Evolutionary conservation across 2,329 filamentous ascomycete species (phyloP), one percentile per base, ranked within the genome.

Genomic region (Ceratocystis papillata): DNA sequence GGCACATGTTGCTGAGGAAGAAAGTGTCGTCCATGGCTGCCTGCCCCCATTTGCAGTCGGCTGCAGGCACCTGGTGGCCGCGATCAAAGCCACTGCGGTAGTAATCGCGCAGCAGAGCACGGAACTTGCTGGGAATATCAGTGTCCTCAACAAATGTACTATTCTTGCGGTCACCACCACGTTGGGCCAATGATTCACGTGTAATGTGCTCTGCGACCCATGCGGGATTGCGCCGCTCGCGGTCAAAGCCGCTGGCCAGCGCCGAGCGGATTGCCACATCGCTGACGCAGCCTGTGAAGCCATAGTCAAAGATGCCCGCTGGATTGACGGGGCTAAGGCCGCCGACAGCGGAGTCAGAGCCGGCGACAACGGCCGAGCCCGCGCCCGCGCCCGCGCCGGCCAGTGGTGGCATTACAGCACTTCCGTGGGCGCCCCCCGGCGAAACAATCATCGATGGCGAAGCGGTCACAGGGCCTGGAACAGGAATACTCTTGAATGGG

Each of bases 151-250:
- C 76, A 75, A 99, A 99, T 69, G 78, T 77, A 74, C 86, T 91
- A 81, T 93, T 80, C 75, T 90, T 89, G 73, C 94, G 87, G 78
- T 97, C 92, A 70, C 84, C 94, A 68, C 87, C 85, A 69, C 85
- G 85, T 63, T 80, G 75, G 2, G 87, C 81, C 15, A 99, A 83
- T 0, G 93, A 97, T 45, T 85, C 83, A 1, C 91, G 86, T 0
- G 94, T 99, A 76, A 99, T 96, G 80, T 99, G 94, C 79, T 99
- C 94, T 69, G 88, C 87, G 7, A 92, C 94, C 93, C 93, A 99
- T 75, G 89, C 83, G 37, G 94, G 94, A 77, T 99, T 99, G 73
- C 92, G 86, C 55, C 86, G 87, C 69, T 90, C 87, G 33, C 94
- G 90, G 78, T 99, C 93, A 82, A 87, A 99, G 71, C 88, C 87